These are phyloP conservation scores for Athelia psychrophila DNA, from an alignment of 1,284 basidiomycete genomes.

Conservation along the genomic window DNA sequence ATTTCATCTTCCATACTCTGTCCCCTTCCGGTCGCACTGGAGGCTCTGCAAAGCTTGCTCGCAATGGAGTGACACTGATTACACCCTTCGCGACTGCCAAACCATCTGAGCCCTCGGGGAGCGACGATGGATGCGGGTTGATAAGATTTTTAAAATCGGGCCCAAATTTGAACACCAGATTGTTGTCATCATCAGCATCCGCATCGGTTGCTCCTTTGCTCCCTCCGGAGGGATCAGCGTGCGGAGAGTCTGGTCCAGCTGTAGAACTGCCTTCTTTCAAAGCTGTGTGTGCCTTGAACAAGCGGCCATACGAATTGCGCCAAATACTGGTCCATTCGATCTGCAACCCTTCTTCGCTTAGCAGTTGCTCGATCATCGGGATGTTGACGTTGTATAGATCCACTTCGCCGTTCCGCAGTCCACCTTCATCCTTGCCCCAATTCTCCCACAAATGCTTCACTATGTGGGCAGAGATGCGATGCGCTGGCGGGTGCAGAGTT, in stretches of 20 bases:
- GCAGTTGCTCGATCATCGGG: slow-evolving; percentile 65
- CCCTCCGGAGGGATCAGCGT: slow-evolving; percentile 6
- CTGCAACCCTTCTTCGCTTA: slow-evolving; percentile 51
- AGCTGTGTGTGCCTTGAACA: slow-evolving; percentile 53
- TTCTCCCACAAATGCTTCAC: slow-evolving; percentile 73
- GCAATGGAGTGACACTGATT: slow-evolving; percentile 73
- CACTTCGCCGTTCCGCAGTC: slow-evolving; percentile 60
- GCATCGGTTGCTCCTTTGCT: slow-evolving; percentile 7
- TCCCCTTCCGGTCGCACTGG: slow-evolving; percentile 27
- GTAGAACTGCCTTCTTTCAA: slow-evolving; percentile 21
- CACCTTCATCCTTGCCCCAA: slow-evolving; percentile 71
- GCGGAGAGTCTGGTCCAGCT: slow-evolving; percentile 42
- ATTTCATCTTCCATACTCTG: slow-evolving; percentile 52
- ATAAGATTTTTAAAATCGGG: slow-evolving; percentile 76
- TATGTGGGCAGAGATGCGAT: slow-evolving; percentile 64
- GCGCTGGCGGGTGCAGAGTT: slow-evolving; percentile 63
- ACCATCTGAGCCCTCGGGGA: slow-evolving; percentile 79
- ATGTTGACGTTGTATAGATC: slow-evolving; percentile 84
- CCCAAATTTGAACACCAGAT: slow-evolving; percentile 75
- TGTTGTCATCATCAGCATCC: slow-evolving; percentile 24
- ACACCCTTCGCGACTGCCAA: slow-evolving; percentile 73
- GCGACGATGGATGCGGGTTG: slow-evolving; percentile 48
- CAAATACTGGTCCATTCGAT: slow-evolving; percentile 77
- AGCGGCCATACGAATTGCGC: slow-evolving; percentile 71
- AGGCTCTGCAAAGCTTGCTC: slow-evolving; percentile 71